Conservation (phyloP, 495 filamentous ascomycete species). For the Penicilliopsis zonata region DNA sequence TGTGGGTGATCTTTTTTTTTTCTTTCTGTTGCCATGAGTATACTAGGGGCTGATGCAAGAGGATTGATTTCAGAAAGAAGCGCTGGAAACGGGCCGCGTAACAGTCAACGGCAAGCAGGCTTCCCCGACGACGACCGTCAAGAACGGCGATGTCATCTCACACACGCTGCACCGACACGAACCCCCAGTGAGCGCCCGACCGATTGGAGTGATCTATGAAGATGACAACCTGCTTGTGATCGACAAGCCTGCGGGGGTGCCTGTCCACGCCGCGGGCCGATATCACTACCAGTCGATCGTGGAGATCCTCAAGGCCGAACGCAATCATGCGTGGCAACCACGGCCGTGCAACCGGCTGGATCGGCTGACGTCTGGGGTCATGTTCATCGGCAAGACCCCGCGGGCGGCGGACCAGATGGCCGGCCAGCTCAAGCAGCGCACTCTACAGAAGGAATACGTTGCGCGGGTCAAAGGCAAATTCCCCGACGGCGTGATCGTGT, state of each 20-base stretch:
- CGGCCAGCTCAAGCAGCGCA: conserved; percentile 56
- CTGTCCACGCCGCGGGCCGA: conserved; percentile 87
- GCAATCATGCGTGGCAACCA: conserved; percentile 56
- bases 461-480: conserved; percentile 86
- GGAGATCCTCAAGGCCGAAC: conserved; percentile 80
- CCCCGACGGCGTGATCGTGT: conserved; percentile 67
- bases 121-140: conserved; percentile 45
- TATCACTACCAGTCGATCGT: conserved; percentile 91
- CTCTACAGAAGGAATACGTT: conserved; percentile 87
- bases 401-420: conserved; percentile 69
- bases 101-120: conserved; percentile 57
- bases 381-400: conserved; percentile 86
- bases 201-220: conserved; percentile 77
- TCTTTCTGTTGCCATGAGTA: not conserved
- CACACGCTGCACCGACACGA: conserved; percentile 95
- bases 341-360: conserved; percentile 91
- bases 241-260: conserved; percentile 89
- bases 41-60: not conserved
- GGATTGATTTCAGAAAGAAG: conserved; percentile 45
- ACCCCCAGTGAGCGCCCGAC: conserved; percentile 72
- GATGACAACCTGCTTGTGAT: conserved; percentile 88
- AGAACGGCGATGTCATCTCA: conserved; percentile 76
- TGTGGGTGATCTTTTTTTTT: conserved; percentile 29
- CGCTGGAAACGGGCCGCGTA: conserved; percentile 67
- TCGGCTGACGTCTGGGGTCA: conserved; percentile 83